These are phyloP conservation scores for Chaetoceros muelleri DNA, from an alignment of 108 stramenopile genomes.

Conservation along the genomic window DNA sequence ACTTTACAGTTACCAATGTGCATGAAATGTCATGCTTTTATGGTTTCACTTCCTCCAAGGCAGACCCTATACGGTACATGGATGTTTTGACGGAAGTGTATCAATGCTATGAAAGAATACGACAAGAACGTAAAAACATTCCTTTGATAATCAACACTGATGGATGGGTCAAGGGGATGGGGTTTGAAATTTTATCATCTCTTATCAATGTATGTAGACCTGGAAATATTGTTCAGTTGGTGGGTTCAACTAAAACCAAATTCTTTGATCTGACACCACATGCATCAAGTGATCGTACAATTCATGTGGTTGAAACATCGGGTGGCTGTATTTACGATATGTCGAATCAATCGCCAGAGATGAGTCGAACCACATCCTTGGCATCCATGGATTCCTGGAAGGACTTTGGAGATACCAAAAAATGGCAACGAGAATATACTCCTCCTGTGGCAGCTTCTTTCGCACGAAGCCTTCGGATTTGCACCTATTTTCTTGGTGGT, in stretches of 20 bases:
- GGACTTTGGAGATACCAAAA: slow-evolving; percentile 4
- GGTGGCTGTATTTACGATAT: background rate
- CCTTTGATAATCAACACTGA: slow-evolving; percentile 87
- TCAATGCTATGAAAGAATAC: slow-evolving; percentile 22
- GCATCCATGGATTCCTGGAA: slow-evolving; percentile 1
- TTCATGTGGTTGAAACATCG: slow-evolving; percentile 2
- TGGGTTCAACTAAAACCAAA: slow-evolving; percentile 48
- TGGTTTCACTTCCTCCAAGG: slow-evolving; percentile 64
- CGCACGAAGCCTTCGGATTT: slow-evolving; percentile 47
- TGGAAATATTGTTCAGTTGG: slow-evolving; percentile 74
- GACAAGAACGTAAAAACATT: slow-evolving; percentile 5
- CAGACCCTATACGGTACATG: slow-evolving; percentile 62
- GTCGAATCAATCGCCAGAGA: background rate
- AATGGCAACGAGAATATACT: slow-evolving; percentile 13
- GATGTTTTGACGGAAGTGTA: slow-evolving; percentile 34
- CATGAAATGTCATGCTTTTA: slow-evolving; percentile 56
- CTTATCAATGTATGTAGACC: slow-evolving; percentile 41
- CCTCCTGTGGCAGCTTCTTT: slow-evolving; percentile 24
- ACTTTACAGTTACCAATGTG: background rate
- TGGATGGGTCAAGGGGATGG: slow-evolving; percentile 90
- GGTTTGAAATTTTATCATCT: slow-evolving; percentile 66
- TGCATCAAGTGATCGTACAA: background rate
- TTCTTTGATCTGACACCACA: slow-evolving; percentile 44
- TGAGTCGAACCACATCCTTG: background rate
- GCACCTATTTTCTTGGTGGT: slow-evolving; percentile 57